Base-by-base conservation (phyloP, 345 rosid species). In the Heritiera fomes region DNA sequence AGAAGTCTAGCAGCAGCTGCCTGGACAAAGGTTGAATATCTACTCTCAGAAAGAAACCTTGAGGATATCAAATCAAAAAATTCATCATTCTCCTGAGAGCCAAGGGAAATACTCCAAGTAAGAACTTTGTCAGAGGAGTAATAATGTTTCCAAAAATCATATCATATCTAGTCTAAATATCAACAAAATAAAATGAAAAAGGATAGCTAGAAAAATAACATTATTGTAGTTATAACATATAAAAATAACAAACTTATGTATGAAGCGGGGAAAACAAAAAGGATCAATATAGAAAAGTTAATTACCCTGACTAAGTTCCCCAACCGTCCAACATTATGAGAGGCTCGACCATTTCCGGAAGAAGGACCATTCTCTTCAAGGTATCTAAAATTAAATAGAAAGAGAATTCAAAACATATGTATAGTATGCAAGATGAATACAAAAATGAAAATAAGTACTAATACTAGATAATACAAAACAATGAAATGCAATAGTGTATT, bases 61-160 rank as follows among this genome's bases (percentile, higher is more conserved):
- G 93, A 91, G 6, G 98, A 94, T 79, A 92, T 86, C 91, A 96
- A 87, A 55, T 96, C 98, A 85, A 94, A 96, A 81, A 96, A 96
- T 79, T 96, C 99, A 83, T 96, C 99, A 77, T 94, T 96, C 59
- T 92, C 99, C 99, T 96, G 91, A 79, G 28, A 50, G 78, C 6
- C 63, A 75, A 75, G n/a, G 18, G 30, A 46, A 74, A 49, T 13
- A 15, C 60, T 63, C 58, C 28, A 60, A 28, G 62, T 50, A 23
- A 70, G 59, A 63, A 53, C 68, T 11, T 60, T n/a, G 8, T 41
- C 55, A 73, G n/a, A 71, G 28, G 15, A 52, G 53, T 6, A 76
- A 34, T 64, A 67, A 56, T n/a, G 30, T 30, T 68, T 34, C 34
- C 11, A 23, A 49, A 49, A 71, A 50, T 70, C 50, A 45, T 28